Evolutionary conservation across 306 rosid genomes (phyloP), one percentile per base, ranked within the genome.

Genomic region (Hippophae gyantsensis): DNA sequence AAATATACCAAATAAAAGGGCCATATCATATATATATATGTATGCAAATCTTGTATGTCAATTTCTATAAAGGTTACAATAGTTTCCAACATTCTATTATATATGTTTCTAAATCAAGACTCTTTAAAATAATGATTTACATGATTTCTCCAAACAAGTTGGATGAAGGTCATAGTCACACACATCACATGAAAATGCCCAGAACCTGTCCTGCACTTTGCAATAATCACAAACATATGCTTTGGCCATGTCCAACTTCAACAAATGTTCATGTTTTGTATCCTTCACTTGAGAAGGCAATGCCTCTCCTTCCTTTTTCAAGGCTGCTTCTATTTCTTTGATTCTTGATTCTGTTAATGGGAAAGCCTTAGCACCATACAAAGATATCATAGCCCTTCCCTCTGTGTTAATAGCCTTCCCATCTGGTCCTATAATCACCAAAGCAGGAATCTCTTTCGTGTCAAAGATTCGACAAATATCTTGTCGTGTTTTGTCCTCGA

Each of bases 121-220:
- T 2, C 7, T 23, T 23, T 9, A 12, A 49, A 49, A 49, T 6
- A 10, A 49, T 49, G 3, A 2, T 5, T 42, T 43, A 43, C 52
- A 67, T 10, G 62, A 14, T 52, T 64, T 70, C 62, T 82, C 86
- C 43, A 82, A 62, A 67, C 96, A 92, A 65, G 66, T 82, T 66
- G 99, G 96, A 41, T 88, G 96, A 43, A 92, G 89, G 40, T 92
- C 99, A 82, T 81, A 88, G 63, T 88, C 89, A 80, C 99, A 92
- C 7, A 85, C 76, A 68, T 72, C 81, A 66, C 96, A 88, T 53
- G 90, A 85, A 70, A 78, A 88, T n/a, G 96, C 74, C 99, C 99
- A 92, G 69, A 92, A 92, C 63, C 69, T 86, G 18, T 95, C 96
- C 55, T 74, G 78, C 55, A 73, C 51, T 76, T 77, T 73, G 76